Evolutionary conservation across 352 stramenopile species (phyloP), one percentile per base, ranked within the genome.

Genomic region (Globisporangium splendens): DNA sequence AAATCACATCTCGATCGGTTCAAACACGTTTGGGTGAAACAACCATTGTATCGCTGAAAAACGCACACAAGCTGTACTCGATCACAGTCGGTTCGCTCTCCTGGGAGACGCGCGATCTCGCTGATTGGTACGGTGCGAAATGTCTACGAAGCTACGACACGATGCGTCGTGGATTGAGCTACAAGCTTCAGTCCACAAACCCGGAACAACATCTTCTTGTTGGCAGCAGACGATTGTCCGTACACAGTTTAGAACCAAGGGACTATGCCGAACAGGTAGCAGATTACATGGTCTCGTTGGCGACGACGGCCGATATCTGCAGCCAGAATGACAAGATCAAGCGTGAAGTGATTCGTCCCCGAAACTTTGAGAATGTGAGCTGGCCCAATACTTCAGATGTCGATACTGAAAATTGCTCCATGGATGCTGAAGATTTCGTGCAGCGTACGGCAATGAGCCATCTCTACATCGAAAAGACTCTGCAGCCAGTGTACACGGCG

Each of bases 391-490:
- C 8, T 3, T 15, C 28, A 18, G 22, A 54, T 33, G 51, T 22
- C 0, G 11, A 38, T 28, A 50, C 33, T 20, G 49, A 38, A n/a
- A 24, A 4, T 12, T 68, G 42, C 49, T 46, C 15, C 14, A 18
- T 12, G 18, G 10, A 11, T 17, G 17, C 46, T 14, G 61, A 69
- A 17, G 28, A 42, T 4, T 50, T 49, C 11, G 46, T 63, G 24
- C 50, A 61, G 3, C 28, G 17, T 41, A 28, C 58, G 2, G 62
- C 65, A 18, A 68, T 54, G 31, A 77, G 73, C 31, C 68, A 79
- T 21, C 20, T 77, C 18, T 79, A 79, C 49, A 69, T 74, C 8
- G 68, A 77, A 20, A 28, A 63, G 46, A 70, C 54, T 5, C 57
- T 75, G n/a, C 72, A 80, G 51, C 47, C 63, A 8, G 55, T 63